phyloP scores from a whole-genome alignment of 1,284 basidiomycete species.

The Farysia itapuensis region DNA sequence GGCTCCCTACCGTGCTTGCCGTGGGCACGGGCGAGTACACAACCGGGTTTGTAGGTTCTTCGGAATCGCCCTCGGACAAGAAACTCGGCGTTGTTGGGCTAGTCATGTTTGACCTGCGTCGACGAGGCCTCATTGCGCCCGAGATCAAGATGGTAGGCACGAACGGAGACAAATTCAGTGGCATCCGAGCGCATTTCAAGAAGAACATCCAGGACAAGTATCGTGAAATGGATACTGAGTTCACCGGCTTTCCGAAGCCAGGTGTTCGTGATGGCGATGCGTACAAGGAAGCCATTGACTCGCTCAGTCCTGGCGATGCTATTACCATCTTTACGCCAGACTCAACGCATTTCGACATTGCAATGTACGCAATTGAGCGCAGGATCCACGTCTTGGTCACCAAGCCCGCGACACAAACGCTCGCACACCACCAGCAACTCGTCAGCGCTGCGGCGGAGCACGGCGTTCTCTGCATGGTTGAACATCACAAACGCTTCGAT shows the following conservation, averaged over 20 bases:
- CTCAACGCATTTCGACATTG: constrained; percentile 79
- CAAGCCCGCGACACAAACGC: constrained; percentile 84
- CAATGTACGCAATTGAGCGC: constrained; percentile 78
- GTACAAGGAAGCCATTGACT: constrained; percentile 82
- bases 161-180: constrained; percentile 79
- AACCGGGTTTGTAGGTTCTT: constrained; percentile 84
- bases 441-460: constrained; percentile 74
- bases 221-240: constrained; percentile 80
- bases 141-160: constrained; percentile 79
- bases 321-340: constrained; percentile 81
- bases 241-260: constrained; percentile 76
- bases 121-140: constrained; percentile 73
- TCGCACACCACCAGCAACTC: constrained; percentile 77
- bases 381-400: constrained; percentile 86
- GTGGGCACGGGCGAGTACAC: constrained; percentile 65
- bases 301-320: constrained; percentile 76
- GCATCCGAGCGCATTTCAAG: constrained; percentile 76
- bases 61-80: constrained; percentile 91
- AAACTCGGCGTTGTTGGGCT: constrained; percentile 83
- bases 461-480: constrained; percentile 84
- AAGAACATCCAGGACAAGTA: constrained; percentile 82
- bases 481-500: constrained; percentile 77
- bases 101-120: constrained; percentile 83
- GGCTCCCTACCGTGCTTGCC: constrained; percentile 29
- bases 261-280: constrained; percentile 74